A percentile compares a stretch with the other conserved stretches of the same genome.
Evolutionary conservation across 1,284 basidiomycete species (phyloP).

Genomic region (Pascua sp.): DNA sequence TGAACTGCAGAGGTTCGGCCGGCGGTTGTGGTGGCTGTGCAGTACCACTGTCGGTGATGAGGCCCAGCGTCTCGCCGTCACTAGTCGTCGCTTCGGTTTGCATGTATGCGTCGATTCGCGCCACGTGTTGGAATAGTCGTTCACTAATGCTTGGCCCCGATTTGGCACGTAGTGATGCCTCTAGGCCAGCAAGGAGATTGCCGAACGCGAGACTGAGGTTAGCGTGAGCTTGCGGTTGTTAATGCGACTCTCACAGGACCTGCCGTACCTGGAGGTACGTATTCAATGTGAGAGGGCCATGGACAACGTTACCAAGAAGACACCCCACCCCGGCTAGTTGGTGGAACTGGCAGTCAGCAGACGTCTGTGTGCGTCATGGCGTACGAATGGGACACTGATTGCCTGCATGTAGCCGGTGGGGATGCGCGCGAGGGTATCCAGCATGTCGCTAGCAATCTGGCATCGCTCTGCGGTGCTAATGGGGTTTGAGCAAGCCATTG

Average conservation of each 20-base stretch:
- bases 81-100: background rate
- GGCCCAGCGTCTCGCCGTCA: too few species aligned
- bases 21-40: too few species aligned
- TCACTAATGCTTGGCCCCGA: conserved; percentile 10
- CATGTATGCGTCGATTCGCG: conserved; percentile 21
- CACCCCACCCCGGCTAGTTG: conserved; percentile 24
- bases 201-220: conserved; percentile 9
- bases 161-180: conserved; percentile 7
- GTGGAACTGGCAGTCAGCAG: conserved; percentile 15
- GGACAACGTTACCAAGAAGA: conserved; percentile 24
- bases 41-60: too few species aligned
- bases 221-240: background rate
- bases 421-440: conserved; percentile 19
- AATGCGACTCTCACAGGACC: conserved; percentile 5
- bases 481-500: conserved; percentile 15
- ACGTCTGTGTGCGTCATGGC: background rate
- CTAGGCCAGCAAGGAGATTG: conserved; percentile 14
- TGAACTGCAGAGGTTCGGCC: too few species aligned
- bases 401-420: conserved; percentile 23
- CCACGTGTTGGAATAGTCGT: conserved; percentile 14
- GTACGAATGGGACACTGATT: conserved; percentile 7
- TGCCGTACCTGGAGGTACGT: conserved; percentile 24
- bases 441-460: conserved; percentile 21
- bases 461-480: conserved; percentile 19
- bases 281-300: conserved; percentile 17